Conservation (phyloP, 2,329 filamentous ascomycete genomes). For the Epicoccum sorghinum region DNA sequence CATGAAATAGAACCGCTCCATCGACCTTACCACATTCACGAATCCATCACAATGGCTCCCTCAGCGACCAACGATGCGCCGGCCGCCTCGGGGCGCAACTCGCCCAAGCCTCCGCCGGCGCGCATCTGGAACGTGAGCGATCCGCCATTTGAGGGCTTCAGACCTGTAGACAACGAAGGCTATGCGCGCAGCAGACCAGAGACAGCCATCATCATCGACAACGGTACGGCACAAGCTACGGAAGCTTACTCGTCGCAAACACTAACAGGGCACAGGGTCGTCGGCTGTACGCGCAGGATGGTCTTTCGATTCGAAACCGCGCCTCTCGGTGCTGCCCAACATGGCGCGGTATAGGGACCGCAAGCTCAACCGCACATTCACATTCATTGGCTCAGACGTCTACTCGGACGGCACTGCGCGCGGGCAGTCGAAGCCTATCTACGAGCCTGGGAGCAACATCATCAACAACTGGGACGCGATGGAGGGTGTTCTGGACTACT, state of each 20-base stretch:
- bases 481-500: conserved; percentile 92
- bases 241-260: not conserved
- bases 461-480: conserved; percentile 98
- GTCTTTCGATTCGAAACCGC: conserved; percentile 87
- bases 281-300: conserved; percentile 90
- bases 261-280: conserved; percentile 66
- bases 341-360: conserved; percentile 96
- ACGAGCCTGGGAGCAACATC: conserved; percentile 88
- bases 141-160: conserved; percentile 66
- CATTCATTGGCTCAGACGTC: conserved; percentile 89
- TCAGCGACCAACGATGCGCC: conserved; percentile 48
- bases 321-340: conserved; percentile 81
- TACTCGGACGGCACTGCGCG: conserved; percentile 93
- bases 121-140: conserved; percentile 62
- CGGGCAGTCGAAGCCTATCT: conserved; percentile 87
- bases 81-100: conserved; percentile 52
- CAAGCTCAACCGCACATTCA: conserved; percentile 89
- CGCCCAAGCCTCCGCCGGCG: conserved; percentile 60
- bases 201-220: conserved; percentile 94
- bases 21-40: conserved; percentile 18
- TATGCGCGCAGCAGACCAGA: conserved; percentile 67
- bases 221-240: conserved; percentile 65
- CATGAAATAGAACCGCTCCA: conserved; percentile 31
- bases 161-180: conserved; percentile 67
- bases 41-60: conserved; percentile 41